Evolutionary conservation across 768 basidiomycete genomes (phyloP).

Genomic region (Suillus paluster): DNA sequence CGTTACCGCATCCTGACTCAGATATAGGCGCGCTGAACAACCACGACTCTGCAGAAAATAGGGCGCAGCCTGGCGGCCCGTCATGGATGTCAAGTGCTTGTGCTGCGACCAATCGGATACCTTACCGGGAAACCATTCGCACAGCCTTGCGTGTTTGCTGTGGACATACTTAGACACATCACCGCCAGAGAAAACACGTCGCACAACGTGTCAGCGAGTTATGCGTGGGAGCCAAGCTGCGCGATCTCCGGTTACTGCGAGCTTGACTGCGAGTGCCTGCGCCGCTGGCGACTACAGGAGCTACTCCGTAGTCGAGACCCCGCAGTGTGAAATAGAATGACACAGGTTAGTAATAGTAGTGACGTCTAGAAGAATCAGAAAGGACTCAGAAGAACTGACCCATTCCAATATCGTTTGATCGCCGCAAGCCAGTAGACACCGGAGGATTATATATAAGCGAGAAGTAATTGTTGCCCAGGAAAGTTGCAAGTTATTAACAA

Average conservation of each 20-base stretch:
- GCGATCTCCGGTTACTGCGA: background rate
- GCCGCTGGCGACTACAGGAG: background rate
- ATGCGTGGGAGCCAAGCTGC: background rate
- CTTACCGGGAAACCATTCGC: background rate
- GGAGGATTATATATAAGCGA: background rate
- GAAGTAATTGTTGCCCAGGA: background rate
- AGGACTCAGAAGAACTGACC: no score
- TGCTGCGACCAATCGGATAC: background rate
- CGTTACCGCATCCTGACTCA: conserved; percentile 7
- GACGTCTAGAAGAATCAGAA: background rate
- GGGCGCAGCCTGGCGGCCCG: background rate
- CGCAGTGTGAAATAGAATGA: background rate
- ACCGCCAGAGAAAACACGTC: background rate
- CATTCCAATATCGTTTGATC: background rate
- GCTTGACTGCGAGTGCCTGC: background rate
- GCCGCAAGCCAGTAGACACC: background rate
- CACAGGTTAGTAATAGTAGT: background rate
- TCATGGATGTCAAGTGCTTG: background rate
- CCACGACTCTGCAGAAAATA: background rate
- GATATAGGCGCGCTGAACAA: background rate
- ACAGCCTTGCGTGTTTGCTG: background rate
- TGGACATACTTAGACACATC: background rate
- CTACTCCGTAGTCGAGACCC: background rate
- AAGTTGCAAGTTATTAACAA: background rate
- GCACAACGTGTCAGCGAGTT: background rate